Conservation (phyloP, 768 basidiomycete genomes). For the Russula lepida region DNA sequence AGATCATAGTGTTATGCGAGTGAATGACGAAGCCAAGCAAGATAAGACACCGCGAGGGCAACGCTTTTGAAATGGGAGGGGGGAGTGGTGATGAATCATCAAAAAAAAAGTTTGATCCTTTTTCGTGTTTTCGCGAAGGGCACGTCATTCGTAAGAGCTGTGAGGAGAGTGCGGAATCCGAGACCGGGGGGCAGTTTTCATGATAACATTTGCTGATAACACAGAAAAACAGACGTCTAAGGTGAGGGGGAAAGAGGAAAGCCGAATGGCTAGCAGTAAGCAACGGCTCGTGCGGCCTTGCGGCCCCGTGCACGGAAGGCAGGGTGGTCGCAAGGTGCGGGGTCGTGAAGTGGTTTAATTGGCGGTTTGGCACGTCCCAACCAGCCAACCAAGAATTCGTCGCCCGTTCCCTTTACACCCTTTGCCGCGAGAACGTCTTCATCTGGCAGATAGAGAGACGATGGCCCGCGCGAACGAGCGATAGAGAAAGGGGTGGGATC, state of each 20-base stretch:
- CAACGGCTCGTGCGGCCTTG: constrained; percentile 30
- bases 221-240: constrained; percentile 14
- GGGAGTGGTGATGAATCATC: background rate
- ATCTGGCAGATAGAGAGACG: constrained; percentile 20
- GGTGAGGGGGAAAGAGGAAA: background rate
- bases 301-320: constrained; percentile 39
- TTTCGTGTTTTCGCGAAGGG: constrained; percentile 15
- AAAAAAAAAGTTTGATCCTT: constrained; percentile 4
- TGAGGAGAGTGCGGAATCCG: background rate
- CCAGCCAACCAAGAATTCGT: constrained; percentile 6
- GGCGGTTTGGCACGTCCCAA: constrained; percentile 6
- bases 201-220: constrained; percentile 2
- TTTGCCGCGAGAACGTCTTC: constrained; percentile 16
- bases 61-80: background rate
- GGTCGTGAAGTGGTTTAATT: background rate
- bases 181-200: constrained; percentile 7
- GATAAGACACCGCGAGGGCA: constrained; percentile 5
- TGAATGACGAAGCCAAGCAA: constrained; percentile 3
- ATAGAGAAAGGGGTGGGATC: constrained; percentile 9
- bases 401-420: constrained; percentile 4
- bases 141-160: constrained; percentile 4
- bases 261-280: constrained; percentile 25
- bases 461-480: constrained; percentile 9
- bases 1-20: constrained; percentile 19
- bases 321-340: constrained; percentile 24